Evolutionary conservation across 1,284 basidiomycete species (phyloP).

Genomic region (Marasmius sp.): DNA sequence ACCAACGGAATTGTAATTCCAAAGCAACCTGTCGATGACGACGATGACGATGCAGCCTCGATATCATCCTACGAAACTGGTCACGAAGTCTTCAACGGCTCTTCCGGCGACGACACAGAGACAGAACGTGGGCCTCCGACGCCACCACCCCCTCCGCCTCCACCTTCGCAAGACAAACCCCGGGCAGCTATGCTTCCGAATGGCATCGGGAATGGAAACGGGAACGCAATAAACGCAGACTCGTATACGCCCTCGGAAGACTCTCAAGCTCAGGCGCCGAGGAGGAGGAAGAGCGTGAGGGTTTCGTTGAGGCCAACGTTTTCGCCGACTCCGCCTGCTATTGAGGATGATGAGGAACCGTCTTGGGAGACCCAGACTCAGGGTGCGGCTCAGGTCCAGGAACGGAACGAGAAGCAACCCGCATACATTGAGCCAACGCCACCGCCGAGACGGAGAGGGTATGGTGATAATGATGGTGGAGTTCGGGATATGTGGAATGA

Average conservation of each 20-base stretch:
- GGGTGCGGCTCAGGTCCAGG: conserved; percentile 12
- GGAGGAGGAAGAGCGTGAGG: conserved; percentile 69
- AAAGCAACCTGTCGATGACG: conserved; percentile 10
- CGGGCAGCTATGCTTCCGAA: neutral
- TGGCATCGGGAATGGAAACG: neutral
- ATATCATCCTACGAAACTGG: conserved; percentile 65
- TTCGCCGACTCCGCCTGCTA: conserved; percentile 64
- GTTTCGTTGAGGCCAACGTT: conserved; percentile 73
- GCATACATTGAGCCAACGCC: neutral
- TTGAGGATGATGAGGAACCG: conserved; percentile 52
- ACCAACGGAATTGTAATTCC: neutral
- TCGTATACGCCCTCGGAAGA: conserved; percentile 20
- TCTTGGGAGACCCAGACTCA: conserved; percentile 18
- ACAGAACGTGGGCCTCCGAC: neutral
- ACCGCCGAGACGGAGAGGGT: conserved; percentile 5
- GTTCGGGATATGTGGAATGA: conserved; percentile 60
- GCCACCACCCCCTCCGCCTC: neutral
- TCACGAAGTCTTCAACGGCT: conserved; percentile 43
- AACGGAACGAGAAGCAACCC: neutral
- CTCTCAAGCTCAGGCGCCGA: conserved; percentile 4
- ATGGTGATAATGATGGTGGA: conserved; percentile 17
- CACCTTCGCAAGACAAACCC: neutral
- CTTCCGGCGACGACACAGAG: neutral
- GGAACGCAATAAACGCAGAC: neutral
- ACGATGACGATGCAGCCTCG: conserved; percentile 38